Base-by-base conservation (phyloP, 2,329 filamentous ascomycete genomes). In the Sporothrix sp. region DNA sequence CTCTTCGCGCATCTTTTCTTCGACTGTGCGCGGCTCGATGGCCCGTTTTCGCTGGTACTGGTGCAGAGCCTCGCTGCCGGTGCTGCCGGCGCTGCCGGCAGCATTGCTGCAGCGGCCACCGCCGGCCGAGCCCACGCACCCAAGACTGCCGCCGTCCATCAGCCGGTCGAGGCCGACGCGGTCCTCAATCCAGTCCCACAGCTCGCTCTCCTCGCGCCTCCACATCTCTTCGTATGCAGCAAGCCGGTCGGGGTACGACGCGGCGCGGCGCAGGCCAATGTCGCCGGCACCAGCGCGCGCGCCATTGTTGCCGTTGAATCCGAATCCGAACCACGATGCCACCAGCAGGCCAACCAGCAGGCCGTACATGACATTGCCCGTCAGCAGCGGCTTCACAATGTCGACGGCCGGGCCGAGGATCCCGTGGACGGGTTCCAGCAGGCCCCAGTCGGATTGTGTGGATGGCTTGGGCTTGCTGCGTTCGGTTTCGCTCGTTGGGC, bases 171-270 rank as follows among this genome's bases (percentile, higher is more conserved):
- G 70, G 2, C 87, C 85, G 2, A 88, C 82, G 16, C 90, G 77
- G 59, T 95, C 87, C 65, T 96, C 90, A 4, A 96, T 71, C 90
- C 90, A 96, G 52, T 87, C 83, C 90, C 90, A 96, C 9, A 96
- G 70, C 59, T 93, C 87, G 57, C 79, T 87, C 63, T 96, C 90
- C 65, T 96, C 88, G 36, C 80, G 74, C 32, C 81, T 76, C 90
- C 91, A 98, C 62, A 97, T 85, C 67, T 95, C 87, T 58, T 97
- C 90, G 63, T 96, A 97, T 0, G 87, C 88, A 2, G 84, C 81
- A 14, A 89, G 69, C 6, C 89, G 79, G 50, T 90, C 81, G 0
- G 85, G 76, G 60, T 65, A 59, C 60, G 64, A 58, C 56, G 69
- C 56, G n/a, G 40, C 33, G 30, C 52, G 46, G 59, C 67, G 71